Base-by-base conservation (phyloP, 73 alveolate genomes). In the Blepharisma stoltei region DNA sequence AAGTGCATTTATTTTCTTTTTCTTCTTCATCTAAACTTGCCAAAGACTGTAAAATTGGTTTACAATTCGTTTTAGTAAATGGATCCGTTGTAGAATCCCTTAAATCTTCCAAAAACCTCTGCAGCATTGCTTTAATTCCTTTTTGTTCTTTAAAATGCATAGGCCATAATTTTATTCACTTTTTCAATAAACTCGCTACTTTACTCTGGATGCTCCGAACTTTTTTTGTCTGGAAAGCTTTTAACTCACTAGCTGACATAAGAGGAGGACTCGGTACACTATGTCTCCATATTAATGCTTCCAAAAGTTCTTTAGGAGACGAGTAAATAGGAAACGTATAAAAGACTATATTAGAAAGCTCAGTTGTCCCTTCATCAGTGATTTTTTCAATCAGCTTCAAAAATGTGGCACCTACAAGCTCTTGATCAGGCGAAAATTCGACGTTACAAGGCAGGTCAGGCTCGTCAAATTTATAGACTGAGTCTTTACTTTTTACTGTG, bases 161-260 rank as follows among this genome's bases (percentile, higher is more conserved):
- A 14, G 73, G 73, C 73, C 73, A 60, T n/a, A 60, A 47, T 60
- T 60, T 60, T 60, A 60, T 60, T 47, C 73, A 60, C 23, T 60
- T 60, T 60, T 60, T 60, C 23, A 60, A 25, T 18, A 60, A 38
- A 5, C 73, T 60, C 5, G 73, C 73, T n/a, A 60, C 73, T 60
- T 60, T 60, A 60, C 73, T 60, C 23, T 60, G 73, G 2, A 60
- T 60, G 14, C 48, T 60, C 5, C 73, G 14, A 25, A 60, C 73
- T 25, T 60, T 60, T 18, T 18, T 60, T 4, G 37, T 60, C 45
- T 60, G 73, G 4, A 60, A 60, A 25, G 45, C 73, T 60, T n/a
- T 11, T n/a, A 18, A 38, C 5, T 60, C 73, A 9, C 46, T 14
- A 8, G 46, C 23, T 5, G 73, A 60, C 73, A 60, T 60, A 9